phyloP scores from a whole-genome alignment of 257 asterid species.

The Solanum etuberosum region DNA sequence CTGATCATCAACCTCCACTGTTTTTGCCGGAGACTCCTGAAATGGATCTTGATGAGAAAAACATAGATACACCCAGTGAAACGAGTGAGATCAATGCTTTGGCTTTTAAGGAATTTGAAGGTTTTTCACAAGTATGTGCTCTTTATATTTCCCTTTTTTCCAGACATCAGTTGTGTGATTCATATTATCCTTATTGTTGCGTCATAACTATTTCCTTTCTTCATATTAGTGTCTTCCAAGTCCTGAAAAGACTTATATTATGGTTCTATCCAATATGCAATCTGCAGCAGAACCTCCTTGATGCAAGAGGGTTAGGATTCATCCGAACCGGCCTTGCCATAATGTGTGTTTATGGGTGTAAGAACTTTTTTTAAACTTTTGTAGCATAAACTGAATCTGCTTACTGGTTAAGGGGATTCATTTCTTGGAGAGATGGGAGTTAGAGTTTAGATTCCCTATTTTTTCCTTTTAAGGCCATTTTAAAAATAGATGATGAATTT shows the following conservation, averaged over 20 bases:
- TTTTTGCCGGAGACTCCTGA: conserved; percentile 51
- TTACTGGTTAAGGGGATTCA: not conserved
- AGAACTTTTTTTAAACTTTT: not conserved
- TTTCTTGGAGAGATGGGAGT: not conserved
- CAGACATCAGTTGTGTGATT: not conserved
- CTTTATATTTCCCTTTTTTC: not conserved
- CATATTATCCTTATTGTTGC: not conserved
- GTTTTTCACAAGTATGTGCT: conserved; percentile 47
- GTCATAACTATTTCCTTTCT: not conserved
- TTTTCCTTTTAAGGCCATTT: not conserved
- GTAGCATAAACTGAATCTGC: not conserved
- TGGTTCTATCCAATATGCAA: not conserved
- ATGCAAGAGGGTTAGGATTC: not conserved
- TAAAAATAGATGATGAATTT: not conserved
- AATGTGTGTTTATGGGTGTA: not conserved
- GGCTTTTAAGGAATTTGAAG: conserved; percentile 28
- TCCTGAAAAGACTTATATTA: not conserved
- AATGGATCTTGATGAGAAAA: conserved; percentile 36
- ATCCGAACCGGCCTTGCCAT: not conserved
- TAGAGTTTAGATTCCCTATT: not conserved
- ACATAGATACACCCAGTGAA: conserved; percentile 27
- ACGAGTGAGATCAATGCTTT: conserved; percentile 17
- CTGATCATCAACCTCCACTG: conserved; percentile 87
- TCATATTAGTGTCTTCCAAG: not conserved
- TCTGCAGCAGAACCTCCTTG: not conserved